These are phyloP conservation scores for Moelleriella libera DNA, from an alignment of 2,329 filamentous ascomycete species.

Conservation along the genomic window DNA sequence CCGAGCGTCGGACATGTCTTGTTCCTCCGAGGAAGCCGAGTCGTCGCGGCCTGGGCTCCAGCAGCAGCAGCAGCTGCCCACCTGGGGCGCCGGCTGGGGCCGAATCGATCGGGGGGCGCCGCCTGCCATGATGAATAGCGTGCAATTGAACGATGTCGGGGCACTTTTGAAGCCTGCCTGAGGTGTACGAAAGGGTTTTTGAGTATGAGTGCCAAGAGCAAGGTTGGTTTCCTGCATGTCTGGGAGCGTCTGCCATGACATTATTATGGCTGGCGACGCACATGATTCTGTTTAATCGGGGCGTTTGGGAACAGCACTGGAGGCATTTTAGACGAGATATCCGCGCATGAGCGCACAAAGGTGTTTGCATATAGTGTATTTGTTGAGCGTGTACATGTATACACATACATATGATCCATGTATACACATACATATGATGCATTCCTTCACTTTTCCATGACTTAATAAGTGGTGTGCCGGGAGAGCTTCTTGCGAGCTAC, in stretches of 20 bases:
- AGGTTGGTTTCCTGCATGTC: neutral
- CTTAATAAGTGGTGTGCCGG: too few relatives aligned
- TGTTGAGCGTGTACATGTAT: neutral
- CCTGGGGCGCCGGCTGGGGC: conserved; percentile 16
- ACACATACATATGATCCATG: too few relatives aligned
- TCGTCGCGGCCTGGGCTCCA: neutral
- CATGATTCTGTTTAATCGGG: neutral
- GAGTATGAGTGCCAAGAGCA: neutral
- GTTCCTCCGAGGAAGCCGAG: neutral
- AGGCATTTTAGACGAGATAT: neutral
- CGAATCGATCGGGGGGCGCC: conserved; percentile 14
- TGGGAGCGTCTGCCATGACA: too few relatives aligned
- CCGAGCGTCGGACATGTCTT: conserved; percentile 1
- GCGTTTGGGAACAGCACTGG: neutral
- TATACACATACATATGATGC: too few relatives aligned
- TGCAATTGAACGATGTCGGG: conserved; percentile 20
- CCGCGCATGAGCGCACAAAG: neutral
- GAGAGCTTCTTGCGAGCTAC: too few relatives aligned
- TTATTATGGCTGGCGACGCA: neutral
- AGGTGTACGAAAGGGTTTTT: neutral
- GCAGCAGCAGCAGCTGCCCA: conserved; percentile 7
- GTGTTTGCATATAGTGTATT: neutral
- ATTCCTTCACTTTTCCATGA: too few relatives aligned
- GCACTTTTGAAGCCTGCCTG: conserved; percentile 10
- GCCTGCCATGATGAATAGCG: conserved; percentile 7